Base-by-base conservation (phyloP, 108 stramenopile genomes). In the Nitzschia sp. region DNA sequence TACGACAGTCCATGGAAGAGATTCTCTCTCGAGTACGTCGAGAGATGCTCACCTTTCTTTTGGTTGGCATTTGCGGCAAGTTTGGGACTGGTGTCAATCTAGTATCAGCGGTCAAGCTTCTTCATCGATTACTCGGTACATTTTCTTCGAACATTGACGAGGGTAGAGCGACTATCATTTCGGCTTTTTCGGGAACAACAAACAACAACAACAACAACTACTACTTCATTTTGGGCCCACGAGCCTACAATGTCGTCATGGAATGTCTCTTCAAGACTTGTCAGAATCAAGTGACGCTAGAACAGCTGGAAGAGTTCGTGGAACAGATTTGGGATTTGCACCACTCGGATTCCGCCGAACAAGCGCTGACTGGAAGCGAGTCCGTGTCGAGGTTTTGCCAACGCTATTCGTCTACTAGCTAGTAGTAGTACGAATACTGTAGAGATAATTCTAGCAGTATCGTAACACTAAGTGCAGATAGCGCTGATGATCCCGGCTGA, bases 311-410 rank as follows among this genome's bases (percentile, higher is more conserved):
- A 29, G 52, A 48, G 17, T 30, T 76, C 26, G 13, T 54, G 1
- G 50, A 69, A 1, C 55, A 63, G 11, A n/a, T 70, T 27, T 70
- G 75, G 63, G 27, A 35, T 19, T 33, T 76, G 63, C 75, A 76
- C 33, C 75, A 76, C 25, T 22, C 47, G 1, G 59, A 65, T 19
- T 60, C 50, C 19, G 16, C 44, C 9, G 75, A 70, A n/a, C n/a
- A n/a, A n/a, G 46, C 63, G 5, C 31, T 76, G 29, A 23, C 29
- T 2, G 29, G 22, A 3, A 76, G 75, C 47, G 75, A 76, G 30
- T 8, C 33, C 1, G 75, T 76, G 25, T 53, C 48, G 6, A 32
- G 52, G 0, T 76, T 76, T 53, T 66, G 66, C 31, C 27, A 15
- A 27, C 27, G 25, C n/a, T 64, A 64, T 50, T 13, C 6, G 6